phyloP scores from a whole-genome alignment of 2,329 filamentous ascomycete genomes.

The Parastagonospora avenae region DNA sequence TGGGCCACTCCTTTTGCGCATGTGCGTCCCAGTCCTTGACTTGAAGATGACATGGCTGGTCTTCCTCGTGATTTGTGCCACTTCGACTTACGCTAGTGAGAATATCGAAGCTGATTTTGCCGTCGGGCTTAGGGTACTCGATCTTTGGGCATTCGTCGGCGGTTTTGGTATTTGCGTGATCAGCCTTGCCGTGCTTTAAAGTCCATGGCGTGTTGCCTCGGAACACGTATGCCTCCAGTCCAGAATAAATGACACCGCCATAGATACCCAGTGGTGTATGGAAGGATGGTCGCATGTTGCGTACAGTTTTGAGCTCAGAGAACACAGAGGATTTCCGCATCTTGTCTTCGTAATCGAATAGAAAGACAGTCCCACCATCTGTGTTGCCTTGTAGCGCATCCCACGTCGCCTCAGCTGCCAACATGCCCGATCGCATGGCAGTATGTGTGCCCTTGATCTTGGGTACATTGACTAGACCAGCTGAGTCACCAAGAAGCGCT shows the following conservation, averaged over 20 bases:
- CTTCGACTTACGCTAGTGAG: conserved; percentile 93
- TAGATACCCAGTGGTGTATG: conserved; percentile 84
- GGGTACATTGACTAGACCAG: conserved; percentile 94
- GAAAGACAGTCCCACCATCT: conserved; percentile 76
- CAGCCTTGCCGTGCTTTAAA: conserved; percentile 78
- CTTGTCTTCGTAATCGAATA: conserved; percentile 91
- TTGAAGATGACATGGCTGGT: conserved; percentile 94
- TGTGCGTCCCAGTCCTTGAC: conserved; percentile 96
- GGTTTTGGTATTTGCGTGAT: conserved; percentile 77
- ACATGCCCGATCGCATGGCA: conserved; percentile 96
- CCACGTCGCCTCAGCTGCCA: conserved; percentile 90
- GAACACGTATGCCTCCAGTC: conserved; percentile 85
- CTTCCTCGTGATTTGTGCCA: conserved; percentile 97
- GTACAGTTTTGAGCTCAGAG: conserved; percentile 91
- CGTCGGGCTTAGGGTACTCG: conserved; percentile 95
- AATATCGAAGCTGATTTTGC: conserved; percentile 94
- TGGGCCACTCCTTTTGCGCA: conserved; percentile 79
- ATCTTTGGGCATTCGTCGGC: conserved; percentile 86
- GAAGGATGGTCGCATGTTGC: conserved; percentile 97
- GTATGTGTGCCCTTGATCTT: conserved; percentile 99
- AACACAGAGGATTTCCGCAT: conserved; percentile 87
- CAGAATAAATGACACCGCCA: conserved; percentile 90
- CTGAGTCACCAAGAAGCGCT: conserved; percentile 92
- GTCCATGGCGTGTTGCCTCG: conserved; percentile 92
- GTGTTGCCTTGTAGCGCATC: conserved; percentile 66